Evolutionary conservation across 2,329 filamentous ascomycete species (phyloP), one percentile per base, ranked within the genome.

Genomic region (Lecanicillium sp.): DNA sequence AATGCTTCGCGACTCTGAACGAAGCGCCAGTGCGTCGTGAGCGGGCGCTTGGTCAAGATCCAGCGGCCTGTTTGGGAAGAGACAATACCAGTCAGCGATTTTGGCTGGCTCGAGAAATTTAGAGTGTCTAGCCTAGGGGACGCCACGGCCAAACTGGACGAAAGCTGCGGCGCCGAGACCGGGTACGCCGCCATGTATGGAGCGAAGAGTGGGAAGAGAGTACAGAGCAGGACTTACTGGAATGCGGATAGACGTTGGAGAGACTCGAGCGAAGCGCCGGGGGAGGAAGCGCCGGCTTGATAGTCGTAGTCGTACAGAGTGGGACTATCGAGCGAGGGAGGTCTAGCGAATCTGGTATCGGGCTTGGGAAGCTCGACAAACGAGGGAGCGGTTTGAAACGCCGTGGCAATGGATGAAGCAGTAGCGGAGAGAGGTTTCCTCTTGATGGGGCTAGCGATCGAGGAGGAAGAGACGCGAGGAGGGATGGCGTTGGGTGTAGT

Each of bases 401-500:
- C 61, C 25, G 66, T 64, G 37, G 66, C 70, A 46, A 73, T 53
- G 43, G 69, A 64, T 29, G 72, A 75, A 35, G 72, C 72, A 22
- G 70, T 69, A 7, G 65, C 61, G 31, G 77, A 78, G 44, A 81
- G 55, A 39, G 78, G 77, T 60, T 81, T 81, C 45, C 78, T 69
- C 54, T 71, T 72, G 59, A 81, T 72, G 45, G 62, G 55, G 30
- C 49, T 51, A 41, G 48, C 41, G 43, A 48, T 44, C 39, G 48
- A 46, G 22, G 42, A 20, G 17, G 19, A 35, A 11, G 22, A 25
- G 11, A 25, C 6, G 7, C 22, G 22, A 11, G 22, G 22, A 25
- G 22, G 22, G 7, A 25, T 11, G 22, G 8, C 36, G 29, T 8
- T 37, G 20, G 14, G 19, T 34, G 35, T 28, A 27, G 20, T 6